These are phyloP conservation scores for Candida alai DNA, from an alignment of 805 yeast genomes.

Conservation along the genomic window DNA sequence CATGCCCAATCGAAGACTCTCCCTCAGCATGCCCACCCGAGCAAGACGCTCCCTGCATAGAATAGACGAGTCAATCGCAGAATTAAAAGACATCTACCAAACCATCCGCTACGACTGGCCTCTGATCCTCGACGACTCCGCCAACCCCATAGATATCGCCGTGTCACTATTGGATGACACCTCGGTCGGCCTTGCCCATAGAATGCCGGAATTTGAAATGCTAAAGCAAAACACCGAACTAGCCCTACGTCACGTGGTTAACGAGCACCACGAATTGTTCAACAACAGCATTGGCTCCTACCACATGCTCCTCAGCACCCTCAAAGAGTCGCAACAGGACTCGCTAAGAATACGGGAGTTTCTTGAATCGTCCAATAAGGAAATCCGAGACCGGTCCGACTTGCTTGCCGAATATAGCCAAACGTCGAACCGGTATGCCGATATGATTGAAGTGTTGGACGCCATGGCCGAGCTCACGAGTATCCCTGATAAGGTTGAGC, in stretches of 20 bases:
- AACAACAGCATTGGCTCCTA: constrained; percentile 84
- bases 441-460: constrained; percentile 67
- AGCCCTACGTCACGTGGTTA: constrained; percentile 66
- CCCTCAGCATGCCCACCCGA: constrained; percentile 5
- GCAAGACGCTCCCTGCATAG: constrained; percentile 2
- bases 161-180: constrained; percentile 78
- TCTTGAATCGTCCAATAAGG: constrained; percentile 46
- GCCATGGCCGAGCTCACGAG: constrained; percentile 58
- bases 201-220: constrained; percentile 60
- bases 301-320: constrained; percentile 59
- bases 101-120: constrained; percentile 44
- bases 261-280: constrained; percentile 78
- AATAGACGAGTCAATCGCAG: constrained; percentile 27
- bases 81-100: constrained; percentile 32
- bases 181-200: constrained; percentile 85
- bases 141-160: constrained; percentile 81
- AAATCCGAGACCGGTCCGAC: constrained; percentile 52
- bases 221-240: constrained; percentile 54
- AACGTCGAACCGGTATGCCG: constrained; percentile 57
- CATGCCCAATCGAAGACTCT: constrained; percentile 9
- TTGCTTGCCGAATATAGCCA: constrained; percentile 61
- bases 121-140: constrained; percentile 37
- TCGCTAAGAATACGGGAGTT: constrained; percentile 46
- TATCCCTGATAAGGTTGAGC: constrained; percentile 63
- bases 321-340: constrained; percentile 62